Base-by-base conservation (phyloP, 2,329 filamentous ascomycete species). In the Tolypocladium paradoxum region DNA sequence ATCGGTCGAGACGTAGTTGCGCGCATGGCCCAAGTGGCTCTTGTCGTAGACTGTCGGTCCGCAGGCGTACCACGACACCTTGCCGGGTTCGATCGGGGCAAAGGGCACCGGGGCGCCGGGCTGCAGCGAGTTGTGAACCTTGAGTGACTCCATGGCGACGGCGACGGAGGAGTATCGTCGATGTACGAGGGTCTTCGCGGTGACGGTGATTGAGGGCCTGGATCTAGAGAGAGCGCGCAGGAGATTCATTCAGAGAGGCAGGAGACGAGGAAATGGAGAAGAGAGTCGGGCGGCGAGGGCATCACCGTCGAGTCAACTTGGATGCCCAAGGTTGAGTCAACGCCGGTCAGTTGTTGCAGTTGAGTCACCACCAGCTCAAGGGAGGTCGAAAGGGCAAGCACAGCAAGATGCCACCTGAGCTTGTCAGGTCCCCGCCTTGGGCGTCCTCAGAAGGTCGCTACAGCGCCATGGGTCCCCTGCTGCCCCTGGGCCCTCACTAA, bases 1-100 rank as follows among this genome's bases (percentile, higher is more conserved):
- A 68, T 96, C 90, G 47, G 88, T 92, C 49, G 85, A 88, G 57
- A 95, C 88, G 79, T 95, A 95, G 73, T 95, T 95, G 61, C 89
- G 78, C 33, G 88, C 90, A 70, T 95, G 90, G 33, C 89, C 85
- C 47, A 92, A 70, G 73, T 92, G 88, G 57, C 85, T 81, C 71
- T 90, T 85, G 67, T 91, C 88, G 67, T 91, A 91, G 43, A 87
- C 84, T 3, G 90, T 96, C 54, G 90, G 90, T 20, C 90, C 90
- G 73, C 90, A 96, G 60, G 85, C 87, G 69, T 95, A 95, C 89
- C 90, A 95, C 6, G 82, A 83, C 31, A 95, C 81, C 65, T 85
- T 84, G 29, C 82, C 79, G 9, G 77, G 74, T 64, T 91, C 83
- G 48, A 88, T 77, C 16, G 89, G 88, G 45, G 85, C 73, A 64